Evolutionary conservation across 2,329 filamentous ascomycete genomes (phyloP), one percentile per base, ranked within the genome.

Genomic region (Pestalotiopsis sp.): DNA sequence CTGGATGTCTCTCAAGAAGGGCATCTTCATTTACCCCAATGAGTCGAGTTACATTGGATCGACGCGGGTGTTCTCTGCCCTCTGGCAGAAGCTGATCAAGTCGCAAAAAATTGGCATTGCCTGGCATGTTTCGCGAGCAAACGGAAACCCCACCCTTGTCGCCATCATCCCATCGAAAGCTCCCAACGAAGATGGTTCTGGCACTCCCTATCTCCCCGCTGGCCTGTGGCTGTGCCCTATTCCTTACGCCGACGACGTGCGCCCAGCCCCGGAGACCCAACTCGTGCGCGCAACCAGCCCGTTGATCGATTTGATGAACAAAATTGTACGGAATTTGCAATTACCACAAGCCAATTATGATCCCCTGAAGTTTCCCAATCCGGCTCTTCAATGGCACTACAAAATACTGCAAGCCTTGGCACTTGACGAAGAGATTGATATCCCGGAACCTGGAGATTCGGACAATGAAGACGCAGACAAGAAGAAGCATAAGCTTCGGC

Each of bases 321-420:
- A 87, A 5, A 88, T 98, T 3, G 84, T 98, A 2, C 92, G 96
- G 77, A 94, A 97, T 73, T 83, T 98, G 0, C 94, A 97, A 77
- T 88, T 99, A 7, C 96, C 96, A 0, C 95, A 93, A 75, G 94
- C 88, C 5, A 85, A 88, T 39, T 99, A 97, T 77, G 92, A 97
- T 73, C 95, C 95, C 1, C 84, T 85, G 1, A 96, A 92, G 76
- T 98, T 98, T 75, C 93, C 96, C 0, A 99, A 99, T 71, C 94
- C 95, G 11, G 88, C 93, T 9, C 85, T 99, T 27, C 96, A 99
- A 81, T 99, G 95, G 95, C 96, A 98, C 82, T 99, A 98, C 84
- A 91, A 90, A 70, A 97, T 99, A 60, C 83, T 99, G 0, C 96
- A 99, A 80, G 92, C 93, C 6, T 86, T 98, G 68, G 96, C 96